These are phyloP conservation scores for Leccinum angustisporum DNA, from an alignment of 1,284 basidiomycete species.

Conservation along the genomic window DNA sequence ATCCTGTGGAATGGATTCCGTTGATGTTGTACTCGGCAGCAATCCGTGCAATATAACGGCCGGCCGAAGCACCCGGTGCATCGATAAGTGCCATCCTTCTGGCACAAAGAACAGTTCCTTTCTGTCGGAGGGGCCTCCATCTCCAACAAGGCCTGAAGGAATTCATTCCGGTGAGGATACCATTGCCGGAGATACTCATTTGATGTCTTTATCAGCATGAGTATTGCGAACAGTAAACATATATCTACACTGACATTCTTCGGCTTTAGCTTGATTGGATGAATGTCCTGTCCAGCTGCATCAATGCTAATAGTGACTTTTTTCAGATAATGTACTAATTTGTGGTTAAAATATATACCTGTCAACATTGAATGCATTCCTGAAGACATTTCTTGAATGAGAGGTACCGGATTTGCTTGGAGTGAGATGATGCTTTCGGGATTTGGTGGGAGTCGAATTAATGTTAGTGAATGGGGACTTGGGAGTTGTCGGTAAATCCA, in stretches of 20 bases:
- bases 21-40: background rate
- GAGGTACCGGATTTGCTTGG: background rate
- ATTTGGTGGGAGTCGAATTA: background rate
- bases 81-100: background rate
- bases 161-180: background rate
- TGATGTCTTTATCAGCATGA: background rate
- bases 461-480: background rate
- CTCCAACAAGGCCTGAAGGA: background rate
- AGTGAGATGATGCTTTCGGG: background rate
- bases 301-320: background rate
- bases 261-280: background rate
- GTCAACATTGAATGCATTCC: background rate
- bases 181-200: background rate
- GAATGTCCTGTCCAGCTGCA: background rate
- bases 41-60: background rate
- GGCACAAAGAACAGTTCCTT: background rate
- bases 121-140: background rate
- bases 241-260: background rate
- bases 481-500: background rate
- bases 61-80: background rate
- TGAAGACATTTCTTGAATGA: background rate
- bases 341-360: background rate
- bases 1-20: background rate
- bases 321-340: background rate
- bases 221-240: background rate